Evolutionary conservation across 1,139 yeast genomes (phyloP).

Genomic region (Yamadazyma oceani): DNA sequence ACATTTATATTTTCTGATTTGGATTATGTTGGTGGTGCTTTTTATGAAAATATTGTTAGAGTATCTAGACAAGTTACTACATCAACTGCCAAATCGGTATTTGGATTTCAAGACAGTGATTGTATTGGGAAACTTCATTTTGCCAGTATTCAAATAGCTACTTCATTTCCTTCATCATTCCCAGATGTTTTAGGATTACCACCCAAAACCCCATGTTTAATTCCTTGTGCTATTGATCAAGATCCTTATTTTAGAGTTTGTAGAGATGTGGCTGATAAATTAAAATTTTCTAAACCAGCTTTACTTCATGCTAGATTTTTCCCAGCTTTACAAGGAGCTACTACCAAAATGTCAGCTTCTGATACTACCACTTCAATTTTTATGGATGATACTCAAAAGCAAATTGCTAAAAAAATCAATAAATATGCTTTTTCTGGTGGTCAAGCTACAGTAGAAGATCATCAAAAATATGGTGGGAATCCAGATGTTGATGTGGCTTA

Average conservation of each 20-base stretch:
- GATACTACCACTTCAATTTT: conserved; percentile 77
- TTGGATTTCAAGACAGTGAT: conserved; percentile 94
- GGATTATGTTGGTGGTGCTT: conserved; percentile 88
- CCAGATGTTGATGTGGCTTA: conserved; percentile 95
- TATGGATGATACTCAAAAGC: conserved; percentile 92
- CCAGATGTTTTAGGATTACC: conserved; percentile 89
- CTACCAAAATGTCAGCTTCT: conserved; percentile 96
- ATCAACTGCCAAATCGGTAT: conserved; percentile 95
- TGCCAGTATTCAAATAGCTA: conserved; percentile 93
- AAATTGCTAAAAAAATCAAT: conserved; percentile 91
- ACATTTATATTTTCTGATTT: conserved; percentile 94
- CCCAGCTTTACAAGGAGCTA: conserved; percentile 97
- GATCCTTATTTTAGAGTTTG: conserved; percentile 98
- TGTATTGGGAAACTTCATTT: conserved; percentile 94
- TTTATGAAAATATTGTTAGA: conserved; percentile 91
- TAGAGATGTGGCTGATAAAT: conserved; percentile 94
- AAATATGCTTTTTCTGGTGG: conserved; percentile 98
- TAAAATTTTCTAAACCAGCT: conserved; percentile 88
- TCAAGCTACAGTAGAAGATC: conserved; percentile 82
- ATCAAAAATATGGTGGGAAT: conserved; percentile 85
- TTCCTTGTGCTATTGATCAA: conserved; percentile 99
- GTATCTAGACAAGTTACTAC: conserved; percentile 96
- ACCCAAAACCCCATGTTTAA: conserved; percentile 87
- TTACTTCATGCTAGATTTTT: conserved; percentile 92
- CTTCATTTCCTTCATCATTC: conserved; percentile 94